These are phyloP conservation scores for Fusarium sp. DNA, from an alignment of 2,329 filamentous ascomycete species.

Conservation along the genomic window DNA sequence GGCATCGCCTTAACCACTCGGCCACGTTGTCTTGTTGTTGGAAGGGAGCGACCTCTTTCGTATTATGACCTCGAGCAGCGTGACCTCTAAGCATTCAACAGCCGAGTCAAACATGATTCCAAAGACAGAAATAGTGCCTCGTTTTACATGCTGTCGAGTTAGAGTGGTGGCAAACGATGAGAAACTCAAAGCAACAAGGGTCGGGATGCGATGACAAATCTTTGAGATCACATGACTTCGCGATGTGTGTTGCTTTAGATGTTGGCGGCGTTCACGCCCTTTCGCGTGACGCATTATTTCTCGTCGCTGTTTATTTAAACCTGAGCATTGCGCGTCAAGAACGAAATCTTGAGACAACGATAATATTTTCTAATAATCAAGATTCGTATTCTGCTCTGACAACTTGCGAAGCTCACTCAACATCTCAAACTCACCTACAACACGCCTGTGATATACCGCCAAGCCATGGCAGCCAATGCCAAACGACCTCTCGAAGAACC, in stretches of 20 bases:
- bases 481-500: conserved; percentile 38
- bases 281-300: conserved; percentile 24
- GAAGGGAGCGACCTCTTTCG: too few species aligned
- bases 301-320: conserved; percentile 7
- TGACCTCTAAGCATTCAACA: too few species aligned
- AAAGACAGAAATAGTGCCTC: neutral
- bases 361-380: neutral
- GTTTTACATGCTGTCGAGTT: neutral
- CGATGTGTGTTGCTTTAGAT: conserved; percentile 47
- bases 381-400: neutral
- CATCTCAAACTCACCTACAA: neutral
- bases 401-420: neutral
- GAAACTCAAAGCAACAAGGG: neutral
- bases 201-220: neutral
- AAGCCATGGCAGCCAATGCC: conserved; percentile 20
- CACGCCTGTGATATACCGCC: neutral
- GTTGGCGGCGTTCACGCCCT: conserved; percentile 38
- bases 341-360: neutral
- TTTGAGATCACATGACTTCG: conserved; percentile 43
- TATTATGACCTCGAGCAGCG: too few species aligned
- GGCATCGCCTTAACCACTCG: conserved; percentile 7
- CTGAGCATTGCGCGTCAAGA: neutral
- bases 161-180: neutral
- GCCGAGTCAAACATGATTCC: neutral
- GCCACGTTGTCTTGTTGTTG: conserved; percentile 14